Evolutionary conservation across 495 filamentous ascomycete species (phyloP).

Genomic region (Durotheca rogersii): DNA sequence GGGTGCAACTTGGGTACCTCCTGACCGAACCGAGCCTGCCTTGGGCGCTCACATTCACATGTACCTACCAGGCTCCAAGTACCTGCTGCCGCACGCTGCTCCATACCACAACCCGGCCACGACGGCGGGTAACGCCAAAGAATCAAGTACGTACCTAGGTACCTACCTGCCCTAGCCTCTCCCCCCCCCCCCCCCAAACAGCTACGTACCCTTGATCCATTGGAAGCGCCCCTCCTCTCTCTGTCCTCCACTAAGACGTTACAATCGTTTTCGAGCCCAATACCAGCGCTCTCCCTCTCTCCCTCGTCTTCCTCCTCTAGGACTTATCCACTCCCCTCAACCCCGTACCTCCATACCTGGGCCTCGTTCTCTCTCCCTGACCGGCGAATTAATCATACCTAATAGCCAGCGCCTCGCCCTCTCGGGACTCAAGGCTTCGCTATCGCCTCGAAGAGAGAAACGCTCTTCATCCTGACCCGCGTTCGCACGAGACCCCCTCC

Average conservation of each 20-base stretch:
- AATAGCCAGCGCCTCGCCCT: neutral
- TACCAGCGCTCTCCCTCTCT: no score
- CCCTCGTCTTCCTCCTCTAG: no score
- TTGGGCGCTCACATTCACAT: no score
- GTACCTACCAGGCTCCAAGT: neutral
- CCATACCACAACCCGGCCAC: neutral
- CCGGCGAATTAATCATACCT: neutral
- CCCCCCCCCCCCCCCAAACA: no score
- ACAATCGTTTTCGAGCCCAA: neutral
- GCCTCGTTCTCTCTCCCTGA: neutral
- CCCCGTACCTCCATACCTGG: neutral
- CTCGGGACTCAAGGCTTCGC: neutral
- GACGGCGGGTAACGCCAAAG: neutral
- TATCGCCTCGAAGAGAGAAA: neutral
- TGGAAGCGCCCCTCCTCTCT: neutral
- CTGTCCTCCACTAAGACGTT: no score
- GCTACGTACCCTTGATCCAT: no score
- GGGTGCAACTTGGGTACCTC: no score
- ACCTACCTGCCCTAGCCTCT: no score
- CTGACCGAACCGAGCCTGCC: no score
- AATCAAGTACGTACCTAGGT: neutral
- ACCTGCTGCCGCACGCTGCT: neutral
- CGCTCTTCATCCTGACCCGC: neutral
- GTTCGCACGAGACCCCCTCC: neutral
- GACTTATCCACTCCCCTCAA: no score